Evolutionary conservation across 1,284 basidiomycete genomes (phyloP), one percentile per base, ranked within the genome.

Genomic region (Amylostereum chailletii): DNA sequence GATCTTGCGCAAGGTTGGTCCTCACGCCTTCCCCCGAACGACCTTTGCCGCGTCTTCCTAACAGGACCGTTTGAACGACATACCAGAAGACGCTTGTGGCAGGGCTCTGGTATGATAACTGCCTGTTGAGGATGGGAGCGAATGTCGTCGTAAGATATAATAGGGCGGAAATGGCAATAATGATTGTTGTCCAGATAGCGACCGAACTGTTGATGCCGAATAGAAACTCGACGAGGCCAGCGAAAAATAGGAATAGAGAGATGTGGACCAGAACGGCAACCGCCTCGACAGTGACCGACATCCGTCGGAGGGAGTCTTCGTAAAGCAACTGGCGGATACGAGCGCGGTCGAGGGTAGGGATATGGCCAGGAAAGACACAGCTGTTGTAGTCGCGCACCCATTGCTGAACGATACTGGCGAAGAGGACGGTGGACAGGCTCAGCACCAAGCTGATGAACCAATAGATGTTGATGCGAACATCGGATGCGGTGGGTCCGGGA

Each of bases 281-380:
- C 10, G n/a, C 33, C n/a, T 55, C 51, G n/a, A 54, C 48, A 3
- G 52, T 33, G 3, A 52, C 42, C 9, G 47, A 8, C 51, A 55
- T 52, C 33, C 46, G 34, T 2, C 36, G 5, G 19, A 46, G 10
- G 4, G 50, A 26, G 3, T 50, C 52, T 26, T 53, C 52, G 37
- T 48, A 49, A 8, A 51, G 26, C 33, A 41, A 53, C 30, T 48
- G 46, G 5, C 42, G 49, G 10, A 48, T n/a, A 30, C 49, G 42
- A 31, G 52, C 49, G 27, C 50, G 45, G 27, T 53, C 51, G 2
- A 53, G 42, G 4, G 50, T 34, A 8, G 49, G 38, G 33, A 45
- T 49, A 45, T 55, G 52, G 40, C 53, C 34, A 27, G 47, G 49
- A 34, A 47, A 53, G 2, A 64, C 61, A 11, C 47, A 38, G 3